Conservation (phyloP, 176 grass and related monocot species). For the Bothriochloa decipiens region DNA sequence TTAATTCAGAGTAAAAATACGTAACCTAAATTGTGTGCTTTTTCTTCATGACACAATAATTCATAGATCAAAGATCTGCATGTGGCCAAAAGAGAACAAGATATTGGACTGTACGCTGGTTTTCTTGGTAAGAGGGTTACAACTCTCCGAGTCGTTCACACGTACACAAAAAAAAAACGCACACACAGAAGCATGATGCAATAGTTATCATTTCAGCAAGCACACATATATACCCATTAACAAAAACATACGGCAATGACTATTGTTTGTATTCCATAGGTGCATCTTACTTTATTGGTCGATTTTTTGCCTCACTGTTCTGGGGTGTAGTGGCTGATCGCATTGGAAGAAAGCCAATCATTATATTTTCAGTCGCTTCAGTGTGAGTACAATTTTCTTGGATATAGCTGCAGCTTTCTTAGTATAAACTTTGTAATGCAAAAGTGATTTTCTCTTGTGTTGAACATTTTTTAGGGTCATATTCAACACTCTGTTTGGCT, state of each 20-base stretch:
- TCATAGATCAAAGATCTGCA: conserved; percentile 71
- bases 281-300: conserved; percentile 78
- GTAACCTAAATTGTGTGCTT: background rate
- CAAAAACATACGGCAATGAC: background rate
- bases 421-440: background rate
- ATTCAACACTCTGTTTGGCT: conserved; percentile 72
- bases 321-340: conserved; percentile 75
- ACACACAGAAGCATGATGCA: background rate
- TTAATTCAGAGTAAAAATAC: background rate
- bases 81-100: conserved; percentile 69
- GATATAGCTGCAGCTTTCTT: background rate
- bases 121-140: conserved; percentile 60
- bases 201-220: background rate
- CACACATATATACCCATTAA: no score
- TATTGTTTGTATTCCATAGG: conserved; percentile 36
- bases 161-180: background rate
- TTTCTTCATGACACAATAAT: background rate
- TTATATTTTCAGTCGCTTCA: conserved; percentile 55
- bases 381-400: conserved; percentile 56
- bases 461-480: conserved; percentile 44
- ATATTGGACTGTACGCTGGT: conserved; percentile 86
- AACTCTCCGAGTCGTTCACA: background rate
- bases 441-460: background rate
- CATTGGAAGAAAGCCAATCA: conserved; percentile 72
- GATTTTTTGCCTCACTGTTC: conserved; percentile 60